Base-by-base conservation (phyloP, 306 rosid species). In the Rosa lucieae region DNA sequence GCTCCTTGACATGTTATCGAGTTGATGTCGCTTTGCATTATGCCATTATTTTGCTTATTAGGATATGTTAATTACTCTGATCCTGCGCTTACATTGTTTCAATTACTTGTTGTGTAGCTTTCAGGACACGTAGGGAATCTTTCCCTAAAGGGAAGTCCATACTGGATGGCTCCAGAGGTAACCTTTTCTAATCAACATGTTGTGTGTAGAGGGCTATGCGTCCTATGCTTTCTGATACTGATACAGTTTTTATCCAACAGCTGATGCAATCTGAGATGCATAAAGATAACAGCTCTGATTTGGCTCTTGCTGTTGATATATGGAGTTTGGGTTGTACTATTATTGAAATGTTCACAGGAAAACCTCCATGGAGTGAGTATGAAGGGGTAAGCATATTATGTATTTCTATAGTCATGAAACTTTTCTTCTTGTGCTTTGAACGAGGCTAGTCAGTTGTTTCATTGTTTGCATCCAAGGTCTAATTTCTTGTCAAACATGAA, bases 251-350 rank as follows among this genome's bases (percentile, higher is more conserved):
- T 69, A 72, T 78, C 53, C 35, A 75, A 85, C 90, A 92, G 99
- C 99, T 92, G 70, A 80, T 92, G 92, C 93, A 86, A 62, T 86
- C 91, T 10, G 96, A 87, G 80, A 92, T 90, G 86, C 89, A 91
- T 72, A 96, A 87, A 85, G 98, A 91, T 81, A 86, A 82, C 91
- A 89, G 43, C 90, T 78, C 96, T 32, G 96, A 91, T 74, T 90
- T 93, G 78, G 99, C 99, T 72, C 86, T 93, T 20, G 99, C 96
- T 48, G 78, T 96, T 37, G 99, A 96, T 83, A 88, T 96, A 80
- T 96, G 99, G 99, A 96, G 99, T 80, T 88, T 96, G 88, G 99
- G 99, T 59, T 91, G 98, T 79, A 96, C 99, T 42, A 93, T 96
- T 26, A 91, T 96, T 72, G 99, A 96, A 86, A 96, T 96, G 98